Conservation (phyloP, 805 yeast genomes). For the Cyberlindnera saturnus region DNA sequence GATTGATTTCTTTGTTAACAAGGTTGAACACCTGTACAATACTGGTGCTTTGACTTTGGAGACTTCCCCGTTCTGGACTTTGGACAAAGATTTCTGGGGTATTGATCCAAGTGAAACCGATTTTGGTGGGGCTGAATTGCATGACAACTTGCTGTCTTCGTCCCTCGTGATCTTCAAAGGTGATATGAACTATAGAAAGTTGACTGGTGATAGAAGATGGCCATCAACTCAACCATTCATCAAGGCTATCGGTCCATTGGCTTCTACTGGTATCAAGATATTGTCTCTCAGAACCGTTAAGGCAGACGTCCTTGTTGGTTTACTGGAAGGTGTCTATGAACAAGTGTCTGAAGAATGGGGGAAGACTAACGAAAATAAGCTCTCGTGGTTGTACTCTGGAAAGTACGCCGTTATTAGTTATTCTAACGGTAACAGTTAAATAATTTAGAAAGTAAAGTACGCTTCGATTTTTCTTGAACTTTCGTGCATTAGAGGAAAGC, state of each 20-base stretch:
- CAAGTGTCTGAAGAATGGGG: conserved; percentile 55
- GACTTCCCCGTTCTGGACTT: conserved; percentile 83
- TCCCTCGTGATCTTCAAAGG: conserved; percentile 84
- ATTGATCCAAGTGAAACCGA: conserved; percentile 44
- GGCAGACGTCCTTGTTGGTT: conserved; percentile 92
- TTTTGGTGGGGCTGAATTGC: conserved; percentile 56
- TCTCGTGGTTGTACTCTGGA: conserved; percentile 83
- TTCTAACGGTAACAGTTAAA: conserved; percentile 30
- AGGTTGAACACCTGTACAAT: conserved; percentile 36
- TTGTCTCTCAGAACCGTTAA: conserved; percentile 87
- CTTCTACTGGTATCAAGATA: conserved; percentile 53
- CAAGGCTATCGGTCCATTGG: conserved; percentile 64
- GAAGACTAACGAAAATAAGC: conserved; percentile 56
- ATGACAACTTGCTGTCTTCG: conserved; percentile 55
- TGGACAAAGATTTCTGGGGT: conserved; percentile 68
- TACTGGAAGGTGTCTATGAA: conserved; percentile 67
- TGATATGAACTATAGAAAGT: conserved; percentile 90
- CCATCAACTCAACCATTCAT: conserved; percentile 69
- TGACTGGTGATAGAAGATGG: conserved; percentile 92
- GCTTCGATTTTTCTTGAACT: neutral
- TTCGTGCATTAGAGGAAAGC: neutral
- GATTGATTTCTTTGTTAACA: conserved; percentile 41
- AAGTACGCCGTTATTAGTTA: conserved; percentile 88
- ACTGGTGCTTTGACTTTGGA: conserved; percentile 44
- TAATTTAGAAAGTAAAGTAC: neutral